Base-by-base conservation (phyloP, 1,139 yeast genomes). In the Nakaseomyces bracarensis region DNA sequence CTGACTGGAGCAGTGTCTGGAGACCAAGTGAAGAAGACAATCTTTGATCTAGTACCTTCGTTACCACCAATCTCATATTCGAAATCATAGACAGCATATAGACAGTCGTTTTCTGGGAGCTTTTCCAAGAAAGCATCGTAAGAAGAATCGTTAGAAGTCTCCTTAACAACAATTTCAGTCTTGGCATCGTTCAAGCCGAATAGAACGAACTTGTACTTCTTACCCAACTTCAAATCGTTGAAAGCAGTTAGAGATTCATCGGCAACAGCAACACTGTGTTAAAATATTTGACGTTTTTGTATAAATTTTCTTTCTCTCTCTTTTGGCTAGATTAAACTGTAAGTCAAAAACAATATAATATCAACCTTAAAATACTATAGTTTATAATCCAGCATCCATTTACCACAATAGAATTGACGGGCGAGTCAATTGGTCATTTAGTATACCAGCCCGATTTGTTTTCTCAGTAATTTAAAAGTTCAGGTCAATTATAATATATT, bases 1-100 rank as follows among this genome's bases (percentile, higher is more conserved):
- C 87, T 83, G 59, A 93, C 79, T 49, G 94, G 86, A 43, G 97
- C 96, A 49, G 94, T 83, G 65, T 93, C 98, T 60, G 98, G 98
- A 50, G 96, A 80, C 99, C 99, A 91, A 54, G 93, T 82, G 73
- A 67, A 83, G 70, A 91, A 91, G 47, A 89, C 81, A 60, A 91
- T 83, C 76, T 91, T 91, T 61, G 89, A 81, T 74, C 93, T 83
- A 75, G 86, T 86, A 64, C 98, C 98, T 69, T 91, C 97, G 56
- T 87, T 91, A 39, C 77, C 77, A 53, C 84, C 77, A 50, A 85
- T 71, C 65, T 87, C 96, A 68, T 87, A 91, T 69, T 89, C 96
- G 58, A 91, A 89, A 69, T 89, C 97, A 69, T 87, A 91, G 48
- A 93, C 79, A 48, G 98, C 98, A 65, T 91, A 93, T 66, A 89